phyloP scores from a whole-genome alignment of 2,329 filamentous ascomycete genomes.

The Pleurostoma richardsiae region DNA sequence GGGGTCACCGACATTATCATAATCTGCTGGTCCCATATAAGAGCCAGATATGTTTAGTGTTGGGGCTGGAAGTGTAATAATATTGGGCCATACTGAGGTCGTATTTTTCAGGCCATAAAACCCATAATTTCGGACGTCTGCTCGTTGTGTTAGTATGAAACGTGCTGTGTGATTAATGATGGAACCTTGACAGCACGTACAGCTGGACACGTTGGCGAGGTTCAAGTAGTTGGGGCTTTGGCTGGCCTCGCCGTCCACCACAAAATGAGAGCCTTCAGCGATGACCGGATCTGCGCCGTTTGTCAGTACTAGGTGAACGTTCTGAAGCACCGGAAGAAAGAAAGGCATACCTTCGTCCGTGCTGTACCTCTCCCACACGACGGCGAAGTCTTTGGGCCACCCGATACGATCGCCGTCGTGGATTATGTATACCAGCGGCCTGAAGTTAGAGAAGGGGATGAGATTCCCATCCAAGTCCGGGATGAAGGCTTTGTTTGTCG shows the following conservation, averaged over 20 bases:
- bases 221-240: not conserved
- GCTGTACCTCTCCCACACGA: not conserved
- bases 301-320: not conserved
- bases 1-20: no score
- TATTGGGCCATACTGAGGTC: not conserved
- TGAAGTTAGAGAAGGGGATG: not conserved
- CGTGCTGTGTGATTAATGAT: no score
- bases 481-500: conserved; percentile 15
- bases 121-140: not conserved
- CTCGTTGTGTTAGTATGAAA: not conserved
- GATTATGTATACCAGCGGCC: not conserved
- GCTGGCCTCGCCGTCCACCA: no score
- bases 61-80: not conserved
- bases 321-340: not conserved
- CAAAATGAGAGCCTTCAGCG: not conserved
- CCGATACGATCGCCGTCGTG: conserved; percentile 1
- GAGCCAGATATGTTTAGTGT: not conserved
- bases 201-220: not conserved
- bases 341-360: not conserved
- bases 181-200: no score
- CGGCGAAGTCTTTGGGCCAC: not conserved
- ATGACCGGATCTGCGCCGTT: not conserved
- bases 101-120: not conserved
- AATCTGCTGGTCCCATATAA: no score
- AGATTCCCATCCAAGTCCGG: not conserved